Evolutionary conservation across 2,329 filamentous ascomycete species (phyloP).

Genomic region (Myriosclerotinia curreyana): DNA sequence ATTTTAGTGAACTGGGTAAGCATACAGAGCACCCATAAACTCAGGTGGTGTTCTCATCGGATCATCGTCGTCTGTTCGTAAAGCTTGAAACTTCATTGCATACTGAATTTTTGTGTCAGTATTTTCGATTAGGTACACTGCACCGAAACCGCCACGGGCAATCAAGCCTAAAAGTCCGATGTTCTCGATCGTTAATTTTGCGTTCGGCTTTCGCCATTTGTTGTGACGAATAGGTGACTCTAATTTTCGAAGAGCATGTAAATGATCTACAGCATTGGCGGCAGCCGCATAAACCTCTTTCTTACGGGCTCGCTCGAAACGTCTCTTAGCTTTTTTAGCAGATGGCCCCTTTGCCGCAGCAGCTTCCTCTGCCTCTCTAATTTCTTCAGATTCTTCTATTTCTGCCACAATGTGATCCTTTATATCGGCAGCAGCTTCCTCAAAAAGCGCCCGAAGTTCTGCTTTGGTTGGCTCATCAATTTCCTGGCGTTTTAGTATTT

Average conservation of each 20-base stretch:
- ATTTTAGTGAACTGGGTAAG: neutral
- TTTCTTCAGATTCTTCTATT: neutral
- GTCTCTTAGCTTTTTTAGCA: neutral
- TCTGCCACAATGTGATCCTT: neutral
- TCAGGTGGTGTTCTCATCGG: no score
- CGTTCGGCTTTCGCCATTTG: constrained; percentile 3
- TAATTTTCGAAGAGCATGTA: neutral
- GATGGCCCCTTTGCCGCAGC: neutral
- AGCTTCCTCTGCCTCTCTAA: neutral
- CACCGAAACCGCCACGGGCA: neutral
- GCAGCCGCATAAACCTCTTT: no score
- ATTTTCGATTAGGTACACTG: constrained; percentile 12
- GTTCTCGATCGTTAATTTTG: neutral
- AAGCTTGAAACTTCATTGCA: constrained; percentile 1
- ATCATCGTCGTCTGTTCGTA: no score
- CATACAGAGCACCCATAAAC: neutral
- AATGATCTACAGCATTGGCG: no score
- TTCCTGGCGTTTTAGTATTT: neutral
- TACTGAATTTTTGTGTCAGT: neutral
- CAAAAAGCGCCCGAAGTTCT: neutral
- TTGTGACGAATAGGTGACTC: neutral
- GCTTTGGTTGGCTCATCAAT: neutral
- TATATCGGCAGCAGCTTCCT: neutral
- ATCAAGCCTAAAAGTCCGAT: neutral
- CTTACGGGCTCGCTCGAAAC: no score